Evolutionary conservation across 1,139 yeast genomes (phyloP).

Genomic region (Suhomyces panamericanus): DNA sequence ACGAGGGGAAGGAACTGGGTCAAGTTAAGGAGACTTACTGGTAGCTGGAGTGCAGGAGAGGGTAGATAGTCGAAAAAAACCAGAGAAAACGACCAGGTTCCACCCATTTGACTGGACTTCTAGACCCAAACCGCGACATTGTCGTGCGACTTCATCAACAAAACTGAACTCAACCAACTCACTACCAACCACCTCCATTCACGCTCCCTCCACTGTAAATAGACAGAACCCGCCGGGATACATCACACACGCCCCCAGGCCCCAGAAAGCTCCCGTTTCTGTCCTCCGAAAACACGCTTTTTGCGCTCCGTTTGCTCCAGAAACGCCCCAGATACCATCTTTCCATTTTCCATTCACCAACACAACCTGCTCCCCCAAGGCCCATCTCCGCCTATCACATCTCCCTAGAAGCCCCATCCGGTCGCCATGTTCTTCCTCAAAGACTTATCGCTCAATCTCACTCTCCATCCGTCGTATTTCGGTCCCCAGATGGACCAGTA

Average conservation of each 20-base stretch:
- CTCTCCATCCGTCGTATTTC: conserved; percentile 94
- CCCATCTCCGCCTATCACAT: no score
- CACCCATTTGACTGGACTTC: not conserved
- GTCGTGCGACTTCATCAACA: conserved; percentile 7
- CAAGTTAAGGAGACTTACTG: not conserved
- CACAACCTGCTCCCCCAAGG: no score
- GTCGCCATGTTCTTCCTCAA: conserved; percentile 53
- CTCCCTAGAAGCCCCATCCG: no score
- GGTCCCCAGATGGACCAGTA: conserved; percentile 98
- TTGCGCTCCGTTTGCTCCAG: not conserved
- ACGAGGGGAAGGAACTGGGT: not conserved
- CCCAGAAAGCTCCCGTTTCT: no score
- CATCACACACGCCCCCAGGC: no score
- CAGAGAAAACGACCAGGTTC: not conserved
- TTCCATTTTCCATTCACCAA: conserved; percentile 1
- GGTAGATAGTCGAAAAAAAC: not conserved
- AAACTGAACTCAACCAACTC: not conserved
- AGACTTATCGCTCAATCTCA: conserved; percentile 86
- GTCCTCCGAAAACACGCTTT: not conserved
- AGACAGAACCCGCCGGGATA: conserved; percentile 1
- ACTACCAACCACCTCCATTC: not conserved
- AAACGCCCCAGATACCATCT: not conserved
- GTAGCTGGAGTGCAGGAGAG: no score
- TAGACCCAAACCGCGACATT: not conserved
- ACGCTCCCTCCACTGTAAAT: conserved; percentile 1